Conservation (phyloP, 2,329 filamentous ascomycete species). For the Aspergillus sp. region DNA sequence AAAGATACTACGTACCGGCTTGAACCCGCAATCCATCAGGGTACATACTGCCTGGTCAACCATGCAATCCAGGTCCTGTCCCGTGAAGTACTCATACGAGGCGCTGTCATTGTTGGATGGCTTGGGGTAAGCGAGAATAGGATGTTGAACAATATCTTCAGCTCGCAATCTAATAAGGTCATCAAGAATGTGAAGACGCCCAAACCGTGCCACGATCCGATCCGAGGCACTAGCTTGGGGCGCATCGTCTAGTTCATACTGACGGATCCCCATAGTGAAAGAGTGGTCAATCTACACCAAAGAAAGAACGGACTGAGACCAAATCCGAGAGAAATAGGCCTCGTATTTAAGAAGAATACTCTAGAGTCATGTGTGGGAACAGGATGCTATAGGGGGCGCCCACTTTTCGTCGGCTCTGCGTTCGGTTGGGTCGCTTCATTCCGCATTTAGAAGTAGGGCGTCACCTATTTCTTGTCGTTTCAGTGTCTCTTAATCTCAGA, state of each 20-base stretch:
- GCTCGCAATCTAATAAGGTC: constrained; percentile 44
- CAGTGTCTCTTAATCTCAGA: neutral
- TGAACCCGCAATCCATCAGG: constrained; percentile 27
- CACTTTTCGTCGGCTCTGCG: constrained; percentile 4
- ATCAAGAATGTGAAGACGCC: constrained; percentile 42
- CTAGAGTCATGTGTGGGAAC: neutral
- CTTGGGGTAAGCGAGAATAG: constrained; percentile 44
- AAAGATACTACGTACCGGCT: constrained; percentile 9
- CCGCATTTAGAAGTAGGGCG: neutral
- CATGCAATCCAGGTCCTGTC: constrained; percentile 41
- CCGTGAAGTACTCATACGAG: constrained; percentile 44
- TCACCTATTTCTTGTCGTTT: neutral
- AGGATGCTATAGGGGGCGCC: neutral
- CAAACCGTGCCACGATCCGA: constrained; percentile 32
- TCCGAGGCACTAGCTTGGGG: constrained; percentile 3
- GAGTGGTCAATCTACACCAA: neutral
- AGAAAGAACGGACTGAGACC: neutral
- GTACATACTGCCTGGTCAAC: constrained; percentile 37
- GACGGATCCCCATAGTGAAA: constrained; percentile 19
- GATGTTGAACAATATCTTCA: constrained; percentile 38
- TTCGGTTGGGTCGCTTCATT: constrained; percentile 1
- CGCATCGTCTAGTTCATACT: constrained; percentile 8
- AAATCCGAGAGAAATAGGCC: neutral
- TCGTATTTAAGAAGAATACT: constrained; percentile 10
- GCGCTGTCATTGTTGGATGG: constrained; percentile 27